Evolutionary conservation across 805 yeast genomes (phyloP).

Genomic region (Pichia kluyveri): DNA sequence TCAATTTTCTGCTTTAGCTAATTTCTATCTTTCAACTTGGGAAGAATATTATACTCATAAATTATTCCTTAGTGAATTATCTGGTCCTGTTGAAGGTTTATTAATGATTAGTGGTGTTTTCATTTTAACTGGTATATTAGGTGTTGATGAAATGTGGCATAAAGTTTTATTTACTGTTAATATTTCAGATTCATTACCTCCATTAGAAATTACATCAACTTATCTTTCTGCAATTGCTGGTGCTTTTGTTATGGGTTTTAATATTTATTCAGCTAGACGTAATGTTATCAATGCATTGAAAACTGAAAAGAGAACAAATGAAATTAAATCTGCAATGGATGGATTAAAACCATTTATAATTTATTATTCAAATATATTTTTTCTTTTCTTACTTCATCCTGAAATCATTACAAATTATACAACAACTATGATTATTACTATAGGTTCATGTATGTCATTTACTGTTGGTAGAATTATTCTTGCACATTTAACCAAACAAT

Average conservation of each 20-base stretch:
- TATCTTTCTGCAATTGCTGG: conserved; percentile 43
- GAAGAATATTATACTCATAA: conserved; percentile 90
- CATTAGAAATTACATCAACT: conserved; percentile 21
- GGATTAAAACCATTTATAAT: conserved; percentile 55
- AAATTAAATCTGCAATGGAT: conserved; percentile 12
- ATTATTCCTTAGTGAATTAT: conserved; percentile 63
- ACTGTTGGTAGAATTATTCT: conserved; percentile 86
- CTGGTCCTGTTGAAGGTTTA: conserved; percentile 96
- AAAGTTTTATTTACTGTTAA: conserved; percentile 20
- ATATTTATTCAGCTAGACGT: conserved; percentile 56
- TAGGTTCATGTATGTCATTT: conserved; percentile 73
- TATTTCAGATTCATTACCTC: not conserved
- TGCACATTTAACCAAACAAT: conserved; percentile 75
- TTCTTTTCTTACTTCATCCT: conserved; percentile 43
- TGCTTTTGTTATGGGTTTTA: conserved; percentile 48
- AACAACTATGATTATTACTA: conserved; percentile 54
- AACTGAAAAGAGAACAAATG: conserved; percentile 30
- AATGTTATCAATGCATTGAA: conserved; percentile 45
- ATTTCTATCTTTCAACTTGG: conserved; percentile 89
- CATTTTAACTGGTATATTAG: conserved; percentile 54
- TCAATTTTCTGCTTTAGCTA: conserved; percentile 67
- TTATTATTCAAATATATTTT: conserved; percentile 40
- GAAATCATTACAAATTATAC: conserved; percentile 35
- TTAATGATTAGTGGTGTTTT: conserved; percentile 50
- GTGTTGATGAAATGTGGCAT: conserved; percentile 58